Conservation (phyloP, 2,329 filamentous ascomycete genomes). For the Botrytis sinoallii region DNA sequence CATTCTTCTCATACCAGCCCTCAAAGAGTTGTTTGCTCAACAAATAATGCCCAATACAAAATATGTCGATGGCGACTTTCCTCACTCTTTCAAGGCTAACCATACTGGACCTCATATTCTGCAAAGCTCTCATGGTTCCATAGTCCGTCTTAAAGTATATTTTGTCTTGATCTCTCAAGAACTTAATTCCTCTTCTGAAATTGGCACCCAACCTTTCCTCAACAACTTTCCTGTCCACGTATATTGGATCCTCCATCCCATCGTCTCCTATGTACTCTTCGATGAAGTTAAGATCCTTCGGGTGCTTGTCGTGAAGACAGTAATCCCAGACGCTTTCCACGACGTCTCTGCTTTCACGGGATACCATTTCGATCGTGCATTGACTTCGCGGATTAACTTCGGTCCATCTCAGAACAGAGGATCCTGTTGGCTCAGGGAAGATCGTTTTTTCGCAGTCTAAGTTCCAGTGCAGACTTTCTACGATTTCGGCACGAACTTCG, state of each 20-base stretch:
- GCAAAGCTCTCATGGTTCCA: neutral
- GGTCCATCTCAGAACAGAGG: neutral
- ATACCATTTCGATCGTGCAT: constrained; percentile 1
- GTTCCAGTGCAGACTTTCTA: neutral
- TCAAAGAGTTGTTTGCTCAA: constrained; percentile 10
- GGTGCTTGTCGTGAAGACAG: constrained; percentile 4
- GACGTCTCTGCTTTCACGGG: neutral
- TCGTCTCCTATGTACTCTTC: neutral
- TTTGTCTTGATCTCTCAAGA: constrained; percentile 3
- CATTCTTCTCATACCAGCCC: neutral
- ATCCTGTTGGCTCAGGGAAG: constrained; percentile 13
- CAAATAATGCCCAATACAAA: neutral
- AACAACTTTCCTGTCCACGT: neutral
- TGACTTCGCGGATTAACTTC: neutral
- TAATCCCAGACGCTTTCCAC: neutral
- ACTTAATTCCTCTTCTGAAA: constrained; percentile 6
- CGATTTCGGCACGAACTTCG: neutral
- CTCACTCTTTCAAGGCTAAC: neutral
- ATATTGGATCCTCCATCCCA: neutral
- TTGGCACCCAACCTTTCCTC: neutral
- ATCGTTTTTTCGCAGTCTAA: constrained; percentile 1
- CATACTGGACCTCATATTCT: constrained; percentile 1
- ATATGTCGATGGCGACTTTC: neutral
- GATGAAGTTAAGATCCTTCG: neutral
- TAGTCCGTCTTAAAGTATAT: constrained; percentile 1